Conservation (phyloP, 2,329 filamentous ascomycete species). For the Drechslerella coelobrocha region DNA sequence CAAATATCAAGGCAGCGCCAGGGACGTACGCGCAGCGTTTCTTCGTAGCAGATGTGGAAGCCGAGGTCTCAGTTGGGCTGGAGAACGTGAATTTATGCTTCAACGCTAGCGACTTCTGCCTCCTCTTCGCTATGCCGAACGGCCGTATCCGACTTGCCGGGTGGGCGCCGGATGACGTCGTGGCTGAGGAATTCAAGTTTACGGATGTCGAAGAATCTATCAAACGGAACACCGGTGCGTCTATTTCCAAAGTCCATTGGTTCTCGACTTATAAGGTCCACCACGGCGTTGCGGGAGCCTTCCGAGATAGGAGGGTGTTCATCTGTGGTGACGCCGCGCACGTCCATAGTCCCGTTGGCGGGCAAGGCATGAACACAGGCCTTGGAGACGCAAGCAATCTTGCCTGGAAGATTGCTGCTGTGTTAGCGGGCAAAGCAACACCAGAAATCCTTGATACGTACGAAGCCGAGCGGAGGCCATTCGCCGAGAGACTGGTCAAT, state of each 20-base stretch:
- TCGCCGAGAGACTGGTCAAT: constrained; percentile 34
- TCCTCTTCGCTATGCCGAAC: constrained; percentile 56
- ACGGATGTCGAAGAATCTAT: constrained; percentile 55
- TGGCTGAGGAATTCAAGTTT: constrained; percentile 55
- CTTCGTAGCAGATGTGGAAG: constrained; percentile 60
- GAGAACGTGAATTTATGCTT: constrained; percentile 57
- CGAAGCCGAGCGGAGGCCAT: constrained; percentile 51
- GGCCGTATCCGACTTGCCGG: constrained; percentile 55
- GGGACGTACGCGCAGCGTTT: constrained; percentile 60
- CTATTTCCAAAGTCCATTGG: constrained; percentile 57
- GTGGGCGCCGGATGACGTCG: constrained; percentile 49
- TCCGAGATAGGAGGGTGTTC: constrained; percentile 74
- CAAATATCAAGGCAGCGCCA: constrained; percentile 59
- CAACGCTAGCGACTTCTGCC: constrained; percentile 57
- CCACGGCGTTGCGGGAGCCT: constrained; percentile 73
- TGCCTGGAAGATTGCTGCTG: constrained; percentile 64
- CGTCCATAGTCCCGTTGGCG: constrained; percentile 78
- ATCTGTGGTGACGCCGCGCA: constrained; percentile 80
- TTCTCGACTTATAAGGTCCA: constrained; percentile 71
- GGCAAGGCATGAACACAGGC: constrained; percentile 80
- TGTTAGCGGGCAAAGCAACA: constrained; percentile 50
- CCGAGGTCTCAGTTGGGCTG: constrained; percentile 55
- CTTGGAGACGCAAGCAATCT: constrained; percentile 71
- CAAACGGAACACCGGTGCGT: constrained; percentile 52
- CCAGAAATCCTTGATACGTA: constrained; percentile 52